Base-by-base conservation (phyloP, 345 rosid species). In the Brassica juncea region DNA sequence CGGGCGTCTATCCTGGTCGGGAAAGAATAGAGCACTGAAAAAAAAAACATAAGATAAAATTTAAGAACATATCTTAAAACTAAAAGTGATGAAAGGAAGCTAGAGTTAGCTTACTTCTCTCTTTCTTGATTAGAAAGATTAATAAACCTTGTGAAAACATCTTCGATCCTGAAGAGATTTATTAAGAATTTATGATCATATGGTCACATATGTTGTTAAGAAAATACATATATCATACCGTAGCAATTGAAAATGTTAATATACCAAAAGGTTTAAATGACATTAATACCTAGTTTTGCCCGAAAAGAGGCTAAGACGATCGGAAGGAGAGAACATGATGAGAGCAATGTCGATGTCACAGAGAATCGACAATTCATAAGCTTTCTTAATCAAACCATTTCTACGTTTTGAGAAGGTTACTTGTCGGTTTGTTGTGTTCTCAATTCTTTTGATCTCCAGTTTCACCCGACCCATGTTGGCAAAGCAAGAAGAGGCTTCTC, bases 71-170 rank as follows among this genome's bases (percentile, higher is more conserved):
- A 67, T 25, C 12, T 15, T 8, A 0, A 19, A 19, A 19, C 19
- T 19, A 7, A 16, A 4, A 49, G 25, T 14, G 8, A 21, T 14
- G 25, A 68, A 68, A 10, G 58, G 39, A 66, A 66, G 3, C 8
- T 31, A 78, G 23, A 35, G 10, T 34, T 16, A 73, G 70, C 65
- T 34, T 80, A 92, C 97, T 80, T 85, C 68, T 83, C 89, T 83
- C 89, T 82, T 85, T 93, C 94, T 85, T 87, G 91, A 42, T 88
- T 88, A 4, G 91, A 74, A 14, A 91, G 85, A 80, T 87, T 81
- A 14, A 91, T 72, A 73, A 84, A 93, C 35, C 94, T 89, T 7
- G 86, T 57, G 77, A 93, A 85, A 16, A 91, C 97, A 67, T 93
- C 93, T 80, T 93, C 98, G 3, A 93, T 88, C 82, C 97, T 84